Evolutionary conservation across 106 monocot species (phyloP).

Genomic region (Allium sativum): DNA sequence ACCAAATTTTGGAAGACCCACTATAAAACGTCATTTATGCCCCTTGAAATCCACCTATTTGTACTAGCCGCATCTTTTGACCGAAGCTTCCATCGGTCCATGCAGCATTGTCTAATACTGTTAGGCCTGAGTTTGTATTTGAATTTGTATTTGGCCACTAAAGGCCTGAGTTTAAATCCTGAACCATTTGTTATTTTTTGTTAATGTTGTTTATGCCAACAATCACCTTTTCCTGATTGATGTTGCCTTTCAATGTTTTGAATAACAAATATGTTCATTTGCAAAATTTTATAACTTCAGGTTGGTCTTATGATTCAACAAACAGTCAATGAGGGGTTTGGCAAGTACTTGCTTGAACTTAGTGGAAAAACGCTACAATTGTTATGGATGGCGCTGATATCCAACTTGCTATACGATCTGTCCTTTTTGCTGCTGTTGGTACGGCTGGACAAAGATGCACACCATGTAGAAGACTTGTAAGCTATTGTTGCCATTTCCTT

Average conservation of each 20-base stretch:
- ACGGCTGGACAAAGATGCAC: slow-evolving; percentile 98
- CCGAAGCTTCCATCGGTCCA: no score
- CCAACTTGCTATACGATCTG: slow-evolving; percentile 92
- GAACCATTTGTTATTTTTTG: no score
- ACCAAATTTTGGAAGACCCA: no score
- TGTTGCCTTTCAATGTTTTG: background rate
- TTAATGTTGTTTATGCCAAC: background rate
- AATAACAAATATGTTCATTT: no score
- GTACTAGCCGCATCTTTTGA: no score
- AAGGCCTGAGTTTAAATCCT: no score
- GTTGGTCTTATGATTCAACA: slow-evolving; percentile 86
- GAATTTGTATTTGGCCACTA: no score
- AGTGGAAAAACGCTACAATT: slow-evolving; percentile 97
- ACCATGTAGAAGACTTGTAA: slow-evolving; percentile 91
- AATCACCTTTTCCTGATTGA: background rate
- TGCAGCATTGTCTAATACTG: no score
- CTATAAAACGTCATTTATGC: no score
- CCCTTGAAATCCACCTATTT: no score
- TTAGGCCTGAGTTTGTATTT: no score
- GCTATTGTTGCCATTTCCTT: background rate
- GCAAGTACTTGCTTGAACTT: slow-evolving; percentile 78
- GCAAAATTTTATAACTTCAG: slow-evolving; percentile 12
- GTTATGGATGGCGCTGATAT: slow-evolving; percentile 98
- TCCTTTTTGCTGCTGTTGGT: slow-evolving; percentile 93
- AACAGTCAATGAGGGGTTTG: slow-evolving; percentile 73